These are phyloP conservation scores for Beta macrorhiza DNA, from an alignment of 179 eudicot genomes.

Conservation along the genomic window DNA sequence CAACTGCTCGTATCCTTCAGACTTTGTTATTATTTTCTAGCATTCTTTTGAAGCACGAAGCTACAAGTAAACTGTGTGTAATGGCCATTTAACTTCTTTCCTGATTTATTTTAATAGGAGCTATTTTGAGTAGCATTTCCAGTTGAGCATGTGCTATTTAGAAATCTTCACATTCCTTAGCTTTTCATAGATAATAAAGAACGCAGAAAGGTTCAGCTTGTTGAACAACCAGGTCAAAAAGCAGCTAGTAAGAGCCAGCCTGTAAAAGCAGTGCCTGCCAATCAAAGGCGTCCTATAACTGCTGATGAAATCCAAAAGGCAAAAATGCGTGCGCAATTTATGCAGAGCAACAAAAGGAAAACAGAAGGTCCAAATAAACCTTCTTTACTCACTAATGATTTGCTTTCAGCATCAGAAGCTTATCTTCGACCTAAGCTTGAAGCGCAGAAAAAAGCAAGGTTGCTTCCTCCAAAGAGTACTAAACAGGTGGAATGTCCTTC, in stretches of 20 bases:
- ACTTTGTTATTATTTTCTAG: slow-evolving; percentile 4
- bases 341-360: slow-evolving; percentile 58
- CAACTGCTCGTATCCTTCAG: slow-evolving; percentile 77
- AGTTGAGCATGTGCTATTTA: not conserved
- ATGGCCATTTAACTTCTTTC: not conserved
- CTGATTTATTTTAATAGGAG: not conserved
- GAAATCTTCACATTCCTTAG: slow-evolving; percentile 41
- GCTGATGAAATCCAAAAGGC: slow-evolving; percentile 99
- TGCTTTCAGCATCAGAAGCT: slow-evolving; percentile 51
- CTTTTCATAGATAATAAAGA: slow-evolving; percentile 64
- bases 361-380: slow-evolving; percentile 44
- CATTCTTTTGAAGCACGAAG: not conserved
- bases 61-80: not conserved
- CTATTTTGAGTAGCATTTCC: not conserved
- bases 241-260: slow-evolving; percentile 51
- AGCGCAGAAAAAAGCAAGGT: slow-evolving; percentile 51
- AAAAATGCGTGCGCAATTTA: slow-evolving; percentile 77
- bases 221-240: slow-evolving; percentile 91
- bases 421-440: slow-evolving; percentile 51
- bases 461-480: slow-evolving; percentile 34
- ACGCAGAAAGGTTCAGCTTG: slow-evolving; percentile 85
- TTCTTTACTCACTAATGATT: slow-evolving; percentile 43
- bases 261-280: slow-evolving; percentile 44
- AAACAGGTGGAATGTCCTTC: slow-evolving; percentile 35
- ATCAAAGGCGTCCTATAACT: slow-evolving; percentile 86